Evolutionary conservation across 2,329 filamentous ascomycete genomes (phyloP), one percentile per base, ranked within the genome.

Genomic region (Microdochium paspali): DNA sequence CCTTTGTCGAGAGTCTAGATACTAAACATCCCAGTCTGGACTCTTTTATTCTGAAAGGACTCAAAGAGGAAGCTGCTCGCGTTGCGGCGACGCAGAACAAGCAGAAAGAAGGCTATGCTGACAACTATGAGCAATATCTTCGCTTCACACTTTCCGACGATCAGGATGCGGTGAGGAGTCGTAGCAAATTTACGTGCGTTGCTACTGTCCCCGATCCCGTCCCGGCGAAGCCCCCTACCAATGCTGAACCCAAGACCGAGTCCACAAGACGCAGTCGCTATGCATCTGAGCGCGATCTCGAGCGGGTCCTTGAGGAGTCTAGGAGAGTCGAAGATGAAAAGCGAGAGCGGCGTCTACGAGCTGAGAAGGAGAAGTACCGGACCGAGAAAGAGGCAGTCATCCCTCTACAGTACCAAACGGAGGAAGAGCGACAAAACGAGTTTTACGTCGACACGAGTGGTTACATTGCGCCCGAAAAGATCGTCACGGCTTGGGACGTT

Each of bases 321-420:
- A 77, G 83, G 57, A 75, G 77, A 21, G 82, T 85, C 53, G 84
- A 87, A 50, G 82, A 84, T 52, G 85, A 88, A 57, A 74, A 79
- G 28, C 75, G 79, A 49, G 84, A 88, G 54, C 80, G 84, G 44
- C 82, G 86, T 53, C 66, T 73, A 43, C 71, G 77, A 46, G 77
- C 78, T 28, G 77, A 80, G 53, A 81, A 84, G 59, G 81, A 85
- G 47, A 83, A 84, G 58, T 82, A 83, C 49, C 83, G 86, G 51
- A 85, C 79, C 53, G 84, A 87, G 42, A 89, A 87, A 59, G 87
- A 91, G 61, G 87, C 87, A 0, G 72, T 76, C 3, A 80, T 91
- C 44, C 87, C 87, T 0, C 71, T 80, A 48, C 85, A 89, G 75
- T 76, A 81, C 50, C 80, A 80, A 68, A 76, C 74, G 9, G 68